Conservation (phyloP, 495 filamentous ascomycete genomes). For the Penicillium macrosclerotiorum region DNA sequence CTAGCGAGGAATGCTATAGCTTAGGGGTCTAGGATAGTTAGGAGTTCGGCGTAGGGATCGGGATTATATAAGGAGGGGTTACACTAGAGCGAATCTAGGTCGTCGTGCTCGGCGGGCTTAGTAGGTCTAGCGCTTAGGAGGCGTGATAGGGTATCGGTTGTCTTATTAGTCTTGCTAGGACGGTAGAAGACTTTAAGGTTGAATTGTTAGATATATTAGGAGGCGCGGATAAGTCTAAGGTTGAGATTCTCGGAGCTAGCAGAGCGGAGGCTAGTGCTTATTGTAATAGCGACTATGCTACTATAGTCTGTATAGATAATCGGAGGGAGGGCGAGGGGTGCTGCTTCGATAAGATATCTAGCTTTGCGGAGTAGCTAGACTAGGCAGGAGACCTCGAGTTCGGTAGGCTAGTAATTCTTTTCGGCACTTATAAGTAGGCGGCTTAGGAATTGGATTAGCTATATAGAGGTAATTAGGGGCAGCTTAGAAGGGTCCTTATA, state of each 20-base stretch:
- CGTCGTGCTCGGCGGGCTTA: too few species aligned
- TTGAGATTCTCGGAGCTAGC: background rate
- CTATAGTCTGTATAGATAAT: background rate
- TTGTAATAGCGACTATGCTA: background rate
- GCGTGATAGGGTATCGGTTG: background rate
- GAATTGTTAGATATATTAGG: background rate
- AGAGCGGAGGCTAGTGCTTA: too few species aligned
- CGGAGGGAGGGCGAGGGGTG: background rate
- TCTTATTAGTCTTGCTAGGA: background rate
- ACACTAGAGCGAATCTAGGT: too few species aligned
- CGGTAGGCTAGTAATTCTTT: background rate
- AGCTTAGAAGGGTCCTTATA: background rate
- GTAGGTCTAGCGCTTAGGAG: too few species aligned
- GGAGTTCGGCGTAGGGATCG: too few species aligned
- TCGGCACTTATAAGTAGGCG: background rate
- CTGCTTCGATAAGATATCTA: background rate
- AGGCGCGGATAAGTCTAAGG: background rate
- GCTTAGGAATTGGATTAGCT: background rate
- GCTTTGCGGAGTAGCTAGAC: background rate
- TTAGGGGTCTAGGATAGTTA: too few species aligned
- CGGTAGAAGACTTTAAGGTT: background rate
- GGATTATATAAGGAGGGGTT: too few species aligned
- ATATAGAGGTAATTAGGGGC: background rate
- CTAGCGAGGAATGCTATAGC: too few species aligned
- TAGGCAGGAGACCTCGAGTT: conserved; percentile 1